These are phyloP conservation scores for Globisporangium mamillatum DNA, from an alignment of 352 stramenopile genomes.

Conservation along the genomic window DNA sequence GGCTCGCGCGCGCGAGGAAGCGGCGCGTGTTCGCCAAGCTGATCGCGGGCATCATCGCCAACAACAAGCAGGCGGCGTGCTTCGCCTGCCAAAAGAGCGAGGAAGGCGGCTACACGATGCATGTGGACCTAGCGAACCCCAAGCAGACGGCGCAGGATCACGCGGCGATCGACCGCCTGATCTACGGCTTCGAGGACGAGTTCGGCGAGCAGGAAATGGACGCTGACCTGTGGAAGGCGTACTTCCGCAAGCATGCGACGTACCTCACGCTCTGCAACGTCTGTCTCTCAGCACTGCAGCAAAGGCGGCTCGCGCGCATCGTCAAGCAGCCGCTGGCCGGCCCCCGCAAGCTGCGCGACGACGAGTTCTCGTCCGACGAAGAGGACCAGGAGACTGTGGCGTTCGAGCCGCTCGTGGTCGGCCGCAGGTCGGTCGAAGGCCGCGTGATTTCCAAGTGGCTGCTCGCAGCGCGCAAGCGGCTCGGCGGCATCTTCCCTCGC, in stretches of 20 bases:
- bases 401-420: conserved; percentile 93
- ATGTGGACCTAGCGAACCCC: conserved; percentile 75
- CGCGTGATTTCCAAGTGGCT: conserved; percentile 95
- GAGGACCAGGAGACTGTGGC: conserved; percentile 64
- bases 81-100: conserved; percentile 74
- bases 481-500: conserved; percentile 90
- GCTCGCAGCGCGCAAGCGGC: conserved; percentile 82
- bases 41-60: conserved; percentile 75
- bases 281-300: conserved; percentile 70
- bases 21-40: conserved; percentile 89
- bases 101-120: conserved; percentile 69
- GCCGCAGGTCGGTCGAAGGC: conserved; percentile 86
- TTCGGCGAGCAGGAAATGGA: conserved; percentile 89
- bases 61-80: conserved; percentile 85
- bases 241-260: conserved; percentile 91
- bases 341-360: conserved; percentile 54
- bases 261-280: conserved; percentile 95
- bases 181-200: conserved; percentile 68
- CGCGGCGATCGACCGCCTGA: conserved; percentile 73
- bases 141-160: conserved; percentile 68
- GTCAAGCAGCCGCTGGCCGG: conserved; percentile 26
- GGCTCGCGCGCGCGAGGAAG: conserved; percentile 92
- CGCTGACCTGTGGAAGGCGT: conserved; percentile 94
- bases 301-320: conserved; percentile 42
- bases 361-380: conserved; percentile 94